Evolutionary conservation across 73 alveolate species (phyloP).

Genomic region (Durusdinium trenchii): DNA sequence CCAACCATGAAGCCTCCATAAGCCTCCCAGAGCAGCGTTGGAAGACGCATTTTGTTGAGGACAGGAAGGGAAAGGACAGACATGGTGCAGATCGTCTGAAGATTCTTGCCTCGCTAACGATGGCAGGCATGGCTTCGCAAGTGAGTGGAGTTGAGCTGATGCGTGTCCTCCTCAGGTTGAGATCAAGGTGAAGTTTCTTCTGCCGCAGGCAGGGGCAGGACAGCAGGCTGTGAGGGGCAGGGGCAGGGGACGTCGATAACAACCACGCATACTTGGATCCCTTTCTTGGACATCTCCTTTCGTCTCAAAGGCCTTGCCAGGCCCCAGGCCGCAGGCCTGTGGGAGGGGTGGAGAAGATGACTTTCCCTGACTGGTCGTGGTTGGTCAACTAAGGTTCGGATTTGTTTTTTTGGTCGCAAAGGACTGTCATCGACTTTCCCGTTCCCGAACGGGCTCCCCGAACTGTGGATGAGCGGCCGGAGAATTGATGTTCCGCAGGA

Average conservation of each 20-base stretch:
- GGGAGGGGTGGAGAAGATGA: too few relatives aligned
- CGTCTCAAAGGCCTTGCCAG: too few relatives aligned
- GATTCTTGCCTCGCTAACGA: neutral
- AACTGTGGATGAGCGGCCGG: too few relatives aligned
- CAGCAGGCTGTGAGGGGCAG: neutral
- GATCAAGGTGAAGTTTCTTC: constrained; percentile 66
- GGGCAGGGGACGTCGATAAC: neutral
- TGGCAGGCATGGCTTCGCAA: neutral
- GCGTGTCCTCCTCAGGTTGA: neutral
- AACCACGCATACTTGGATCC: neutral
- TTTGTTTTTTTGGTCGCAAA: too few relatives aligned
- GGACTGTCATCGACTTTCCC: too few relatives aligned
- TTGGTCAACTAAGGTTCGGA: too few relatives aligned
- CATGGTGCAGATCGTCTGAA: neutral
- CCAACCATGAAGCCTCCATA: neutral
- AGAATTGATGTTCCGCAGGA: too few relatives aligned
- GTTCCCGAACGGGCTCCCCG: too few relatives aligned
- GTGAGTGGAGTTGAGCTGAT: neutral
- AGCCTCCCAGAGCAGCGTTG: neutral
- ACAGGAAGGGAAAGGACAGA: too few relatives aligned
- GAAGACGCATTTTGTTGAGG: neutral
- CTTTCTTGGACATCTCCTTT: too few relatives aligned
- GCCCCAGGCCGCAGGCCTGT: too few relatives aligned
- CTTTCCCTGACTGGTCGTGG: too few relatives aligned
- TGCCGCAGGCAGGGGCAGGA: constrained; percentile 73